Evolutionary conservation across 2,329 filamentous ascomycete genomes (phyloP), one percentile per base, ranked within the genome.

Genomic region (Lasiodiplodia sp.): DNA sequence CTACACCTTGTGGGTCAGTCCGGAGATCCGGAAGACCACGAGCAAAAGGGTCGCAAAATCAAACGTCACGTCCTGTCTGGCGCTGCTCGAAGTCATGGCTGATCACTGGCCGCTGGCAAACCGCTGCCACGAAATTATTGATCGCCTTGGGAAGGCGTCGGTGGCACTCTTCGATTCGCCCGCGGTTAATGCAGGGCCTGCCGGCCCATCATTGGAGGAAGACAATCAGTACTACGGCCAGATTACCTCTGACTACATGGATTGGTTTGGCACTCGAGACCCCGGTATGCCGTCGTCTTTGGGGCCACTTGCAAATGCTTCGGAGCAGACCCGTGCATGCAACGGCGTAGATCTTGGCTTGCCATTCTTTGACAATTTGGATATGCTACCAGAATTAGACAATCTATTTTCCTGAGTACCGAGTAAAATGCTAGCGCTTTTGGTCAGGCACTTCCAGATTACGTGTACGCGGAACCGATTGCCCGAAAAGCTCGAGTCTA

Each of bases 91-190:
- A 18, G 63, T 66, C 11, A 66, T 66, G 63, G 25, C 47, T 8
- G 63, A 66, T 16, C 37, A 23, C 25, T 66, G 63, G 63, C 63
- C 63, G 31, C 44, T 56, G 14, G 63, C 47, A 10, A 34, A 18
- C n/a, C 63, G 47, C 25, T 66, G 63, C 47, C 40, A 66, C 38
- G 40, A 66, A 16, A 66, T 66, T 25, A 56, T 66, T 7, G 63
- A 66, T 16, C 47, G 47, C 25, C 21, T 66, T 28, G 63, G 63
- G 16, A 66, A n/a, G 12, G 25, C 25, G 11, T 53, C 63, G 5
- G 38, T 66, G 11, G 40, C 40, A 4, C 34, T 66, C 23, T 66
- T 66, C 18, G 63, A 47, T 31, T 52, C 63, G n/a, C 47, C 47
- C 7, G 7, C 10, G 3, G 47, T 18, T n/a, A 21, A n/a, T 21